Percentiles rank a stretch among this genome's conserved stretches.
phyloP scores from a whole-genome alignment of 2,329 filamentous ascomycete species.

The Drechslerella coelobrocha region DNA sequence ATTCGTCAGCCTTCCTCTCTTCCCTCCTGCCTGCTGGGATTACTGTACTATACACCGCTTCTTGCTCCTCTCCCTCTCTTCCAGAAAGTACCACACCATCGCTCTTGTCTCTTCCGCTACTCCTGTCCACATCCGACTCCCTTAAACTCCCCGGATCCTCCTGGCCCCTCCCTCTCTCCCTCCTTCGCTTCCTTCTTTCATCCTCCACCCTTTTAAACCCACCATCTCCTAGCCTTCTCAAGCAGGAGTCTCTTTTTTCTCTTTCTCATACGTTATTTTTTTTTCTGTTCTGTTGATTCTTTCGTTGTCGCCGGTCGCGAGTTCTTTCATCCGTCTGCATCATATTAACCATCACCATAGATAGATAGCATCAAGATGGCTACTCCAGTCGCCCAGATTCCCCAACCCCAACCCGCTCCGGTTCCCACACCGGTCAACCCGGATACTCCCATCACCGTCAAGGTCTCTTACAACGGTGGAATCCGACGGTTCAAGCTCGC shows the following conservation, averaged over 20 bases:
- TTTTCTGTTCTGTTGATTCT: not conserved
- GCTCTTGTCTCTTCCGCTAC: conserved; percentile 7
- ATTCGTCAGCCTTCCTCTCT: conserved; percentile 47
- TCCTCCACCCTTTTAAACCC: conserved; percentile 8
- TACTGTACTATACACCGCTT: too few relatives aligned
- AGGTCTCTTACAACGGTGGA: conserved; percentile 77
- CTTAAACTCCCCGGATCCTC: conserved; percentile 21
- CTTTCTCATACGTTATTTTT: conserved; percentile 9
- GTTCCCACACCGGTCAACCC: conserved; percentile 57
- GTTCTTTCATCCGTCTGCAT: conserved; percentile 2
- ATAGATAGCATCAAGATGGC: conserved; percentile 42
- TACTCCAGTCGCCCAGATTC: conserved; percentile 40
- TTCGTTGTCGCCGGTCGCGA: conserved; percentile 11
- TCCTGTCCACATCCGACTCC: not conserved
- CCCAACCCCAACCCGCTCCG: conserved; percentile 30
- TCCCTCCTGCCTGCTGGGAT: not conserved
- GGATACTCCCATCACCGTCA: conserved; percentile 82
- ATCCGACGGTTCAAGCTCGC: conserved; percentile 88
- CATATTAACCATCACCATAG: conserved; percentile 24
- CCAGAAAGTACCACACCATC: conserved; percentile 35
- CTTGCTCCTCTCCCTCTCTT: conserved; percentile 25
- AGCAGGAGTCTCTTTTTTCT: too few relatives aligned
- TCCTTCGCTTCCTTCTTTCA: conserved; percentile 1
- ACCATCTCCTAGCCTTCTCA: not conserved
- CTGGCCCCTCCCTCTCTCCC: conserved; percentile 3